Conservation (phyloP, 169 alveolate species). For the Plasmodium fragile region DNA sequence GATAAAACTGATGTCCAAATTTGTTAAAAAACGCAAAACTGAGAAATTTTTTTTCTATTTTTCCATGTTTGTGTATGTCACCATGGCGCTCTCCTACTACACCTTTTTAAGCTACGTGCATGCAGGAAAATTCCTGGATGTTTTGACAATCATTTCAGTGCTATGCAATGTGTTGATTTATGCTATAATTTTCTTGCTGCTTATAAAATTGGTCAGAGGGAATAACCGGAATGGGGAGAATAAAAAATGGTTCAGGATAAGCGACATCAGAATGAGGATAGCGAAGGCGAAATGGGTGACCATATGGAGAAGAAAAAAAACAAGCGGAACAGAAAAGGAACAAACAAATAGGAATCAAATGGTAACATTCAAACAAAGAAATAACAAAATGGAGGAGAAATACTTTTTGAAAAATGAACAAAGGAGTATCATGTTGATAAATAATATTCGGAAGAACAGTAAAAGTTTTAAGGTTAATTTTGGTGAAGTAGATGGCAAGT, state of each 20-base stretch:
- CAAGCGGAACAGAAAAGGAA: neutral
- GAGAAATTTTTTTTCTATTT: slow-evolving; percentile 32
- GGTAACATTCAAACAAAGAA: neutral
- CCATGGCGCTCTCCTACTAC: slow-evolving; percentile 40
- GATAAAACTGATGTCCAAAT: neutral
- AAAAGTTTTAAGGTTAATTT: neutral
- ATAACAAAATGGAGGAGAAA: slow-evolving; percentile 30
- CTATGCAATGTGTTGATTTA: slow-evolving; percentile 19
- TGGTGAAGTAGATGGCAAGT: neutral
- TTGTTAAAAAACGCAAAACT: neutral
- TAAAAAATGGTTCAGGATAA: neutral
- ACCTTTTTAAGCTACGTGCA: slow-evolving; percentile 42
- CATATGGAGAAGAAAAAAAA: neutral
- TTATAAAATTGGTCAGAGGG: neutral
- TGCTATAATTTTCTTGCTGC: neutral
- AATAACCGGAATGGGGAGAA: slow-evolving; percentile 5
- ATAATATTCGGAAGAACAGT: slow-evolving; percentile 20
- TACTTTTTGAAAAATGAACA: slow-evolving; percentile 11
- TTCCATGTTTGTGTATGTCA: slow-evolving; percentile 19
- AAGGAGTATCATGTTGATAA: slow-evolving; percentile 24
- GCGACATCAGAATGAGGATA: neutral
- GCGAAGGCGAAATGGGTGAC: slow-evolving; percentile 4
- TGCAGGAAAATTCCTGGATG: neutral
- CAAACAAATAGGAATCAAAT: neutral
- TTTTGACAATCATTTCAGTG: slow-evolving; percentile 22